Evolutionary conservation across 768 basidiomycete genomes (phyloP).

Genomic region (Galerina sulciceps): DNA sequence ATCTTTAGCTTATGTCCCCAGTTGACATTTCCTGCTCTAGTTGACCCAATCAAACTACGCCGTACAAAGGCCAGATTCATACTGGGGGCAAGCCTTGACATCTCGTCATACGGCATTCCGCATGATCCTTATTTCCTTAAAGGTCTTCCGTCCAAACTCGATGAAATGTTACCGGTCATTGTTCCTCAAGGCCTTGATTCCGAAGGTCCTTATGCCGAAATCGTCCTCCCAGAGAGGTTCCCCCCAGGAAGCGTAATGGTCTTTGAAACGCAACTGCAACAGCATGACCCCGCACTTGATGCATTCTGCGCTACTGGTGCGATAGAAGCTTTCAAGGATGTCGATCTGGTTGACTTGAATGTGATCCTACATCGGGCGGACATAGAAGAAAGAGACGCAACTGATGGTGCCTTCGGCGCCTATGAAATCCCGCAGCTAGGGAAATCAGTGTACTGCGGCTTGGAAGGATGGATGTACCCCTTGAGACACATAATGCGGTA

Average conservation of each 20-base stretch:
- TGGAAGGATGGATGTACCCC: slow-evolving; percentile 97
- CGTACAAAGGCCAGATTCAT: slow-evolving; percentile 82
- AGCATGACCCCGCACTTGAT: slow-evolving; percentile 74
- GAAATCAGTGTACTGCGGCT: slow-evolving; percentile 85
- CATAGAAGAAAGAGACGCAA: slow-evolving; percentile 91
- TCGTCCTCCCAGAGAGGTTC: slow-evolving; percentile 85
- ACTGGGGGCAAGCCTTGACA: slow-evolving; percentile 74
- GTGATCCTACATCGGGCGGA: slow-evolving; percentile 85
- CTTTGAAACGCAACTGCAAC: slow-evolving; percentile 84
- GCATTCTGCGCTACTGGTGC: slow-evolving; percentile 72
- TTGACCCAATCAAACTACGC: slow-evolving; percentile 82
- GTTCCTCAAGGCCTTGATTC: slow-evolving; percentile 66
- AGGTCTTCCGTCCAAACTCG: slow-evolving; percentile 74
- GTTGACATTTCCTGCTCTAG: slow-evolving; percentile 40
- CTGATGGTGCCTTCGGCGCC: slow-evolving; percentile 75
- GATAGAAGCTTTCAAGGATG: slow-evolving; percentile 69
- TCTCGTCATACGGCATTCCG: slow-evolving; percentile 61
- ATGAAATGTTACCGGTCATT: slow-evolving; percentile 62
- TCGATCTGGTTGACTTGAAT: slow-evolving; percentile 90
- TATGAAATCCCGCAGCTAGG: slow-evolving; percentile 83
- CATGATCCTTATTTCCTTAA: slow-evolving; percentile 57
- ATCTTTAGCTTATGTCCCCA: not conserved
- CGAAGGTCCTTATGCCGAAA: slow-evolving; percentile 75
- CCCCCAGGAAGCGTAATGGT: slow-evolving; percentile 97
- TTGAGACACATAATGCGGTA: slow-evolving; percentile 81